Evolutionary conservation across 306 rosid genomes (phyloP), one percentile per base, ranked within the genome.

Genomic region (Cicer yamashitae): DNA sequence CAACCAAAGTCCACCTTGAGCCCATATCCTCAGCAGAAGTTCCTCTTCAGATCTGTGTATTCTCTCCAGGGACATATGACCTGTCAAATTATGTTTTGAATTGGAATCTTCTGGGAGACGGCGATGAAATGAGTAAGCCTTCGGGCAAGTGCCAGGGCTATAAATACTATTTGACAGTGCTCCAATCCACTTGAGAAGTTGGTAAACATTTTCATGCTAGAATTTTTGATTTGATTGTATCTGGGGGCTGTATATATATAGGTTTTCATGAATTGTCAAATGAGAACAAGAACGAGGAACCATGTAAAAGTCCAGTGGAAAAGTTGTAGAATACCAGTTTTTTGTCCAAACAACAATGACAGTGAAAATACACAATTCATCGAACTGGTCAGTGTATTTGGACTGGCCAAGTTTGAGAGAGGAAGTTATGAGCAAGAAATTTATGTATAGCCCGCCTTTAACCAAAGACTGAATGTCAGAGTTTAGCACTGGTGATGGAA

Each of bases 91-190:
- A 94, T 67, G 71, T 54, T 73, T 77, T 94, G 88, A 88, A 81
- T 76, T 94, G 99, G 99, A 88, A 80, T 60, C 91, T 89, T 80
- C 74, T 43, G 59, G 83, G 67, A 75, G 83, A 75, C 52, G 51
- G 73, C 11, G 82, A 76, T 25, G 84, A 82, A 73, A 72, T 65
- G 5, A 72, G 25, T 18, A 79, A 17, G 46, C 84, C 62, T 51
- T 82, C 96, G 2, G 97, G 98, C 57, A 85, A 84, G 71, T 90
- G 93, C 89, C 89, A 53, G 46, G 99, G 99, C 52, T 92, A 94
- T 77, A 90, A 91, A 37, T 87, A 92, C 76, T 83, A 81, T 88
- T 85, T 94, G 22, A 89, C 89, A 6, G 93, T 90, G 60, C 96
- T 94, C 47, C 97, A 92, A 81, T 86, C 92, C n/a, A 74, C 67